Base-by-base conservation (phyloP, 2,329 filamentous ascomycete genomes). In the Colletotrichum graminicola region DNA sequence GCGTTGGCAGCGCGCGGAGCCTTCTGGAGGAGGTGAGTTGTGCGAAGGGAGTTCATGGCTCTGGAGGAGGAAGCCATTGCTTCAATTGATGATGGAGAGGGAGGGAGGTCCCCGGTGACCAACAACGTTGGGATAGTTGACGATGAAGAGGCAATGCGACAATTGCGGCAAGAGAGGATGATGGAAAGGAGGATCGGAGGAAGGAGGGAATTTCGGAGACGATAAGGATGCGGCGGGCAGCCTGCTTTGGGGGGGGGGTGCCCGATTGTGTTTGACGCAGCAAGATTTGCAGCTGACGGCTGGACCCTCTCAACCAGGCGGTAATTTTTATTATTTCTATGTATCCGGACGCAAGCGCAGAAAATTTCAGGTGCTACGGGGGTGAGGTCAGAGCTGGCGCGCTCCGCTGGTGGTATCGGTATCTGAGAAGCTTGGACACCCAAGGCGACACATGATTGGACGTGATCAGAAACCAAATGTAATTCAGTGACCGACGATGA, bases 41-140 rank as follows among this genome's bases (percentile, higher is more conserved):
- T 76, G 71, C 75, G 75, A 66, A 81, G 76, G 73, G 79, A 77
- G 68, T 76, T 76, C 77, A 85, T 77, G 76, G 83, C 80, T 81
- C 83, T 81, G 68, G 82, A 77, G 73, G 83, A 81, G 73, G 84
- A 84, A 79, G 84, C 83, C 85, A 86, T 86, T 76, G 78, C 76
- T 76, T 73, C 71, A 62, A 66, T 74, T 71, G 75, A 73, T 69
- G 74, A 73, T 66, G 74, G 68, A 54, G 51, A 56, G 54, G 59
- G 43, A 52, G 62, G 60, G 41, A 47, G 60, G 60, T 66, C 65
- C 61, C 69, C 60, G 51, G n/a, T 62, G 59, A 64, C 56, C 59
- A 54, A 57, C 63, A 41, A 41, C 5, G 52, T n/a, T 51, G 51
- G 43, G 54, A 47, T 62, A 34, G 51, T 36, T 62, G 65, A 62